Conservation (phyloP, 2,329 filamentous ascomycete genomes). For the Bertia moriformis region DNA sequence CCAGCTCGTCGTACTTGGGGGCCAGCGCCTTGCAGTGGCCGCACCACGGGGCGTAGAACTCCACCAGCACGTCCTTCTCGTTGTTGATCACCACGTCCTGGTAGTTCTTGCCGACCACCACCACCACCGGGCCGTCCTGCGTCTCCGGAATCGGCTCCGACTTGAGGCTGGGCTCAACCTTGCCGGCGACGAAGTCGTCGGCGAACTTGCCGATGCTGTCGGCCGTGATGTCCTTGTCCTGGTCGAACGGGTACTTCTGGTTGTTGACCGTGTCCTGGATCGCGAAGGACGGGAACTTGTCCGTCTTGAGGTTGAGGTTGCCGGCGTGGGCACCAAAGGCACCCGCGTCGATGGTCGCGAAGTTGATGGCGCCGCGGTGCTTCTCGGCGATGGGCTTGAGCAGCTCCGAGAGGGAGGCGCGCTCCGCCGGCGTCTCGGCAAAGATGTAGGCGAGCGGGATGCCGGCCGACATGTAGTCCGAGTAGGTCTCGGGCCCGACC, state of each 20-base stretch:
- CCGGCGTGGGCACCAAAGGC: conserved; percentile 83
- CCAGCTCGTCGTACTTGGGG: conserved; percentile 91
- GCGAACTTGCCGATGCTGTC: conserved; percentile 67
- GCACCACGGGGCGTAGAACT: conserved; percentile 99
- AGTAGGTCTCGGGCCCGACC: conserved; percentile 93
- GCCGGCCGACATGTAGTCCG: conserved; percentile 81
- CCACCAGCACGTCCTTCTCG: conserved; percentile 88
- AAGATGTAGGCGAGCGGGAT: conserved; percentile 96
- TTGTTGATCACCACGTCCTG: conserved; percentile 80
- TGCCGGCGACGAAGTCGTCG: conserved; percentile 70
- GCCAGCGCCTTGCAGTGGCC: conserved; percentile 98
- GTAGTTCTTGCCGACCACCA: conserved; percentile 90
- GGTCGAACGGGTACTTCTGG: conserved; percentile 89
- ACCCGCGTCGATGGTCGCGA: conserved; percentile 92
- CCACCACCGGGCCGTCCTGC: conserved; percentile 74
- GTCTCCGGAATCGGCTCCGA: conserved; percentile 90
- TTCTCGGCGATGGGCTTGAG: conserved; percentile 81
- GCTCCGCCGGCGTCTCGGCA: conserved; percentile 80
- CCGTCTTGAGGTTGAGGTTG: conserved; percentile 92
- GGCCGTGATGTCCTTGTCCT: conserved; percentile 63
- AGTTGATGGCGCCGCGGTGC: conserved; percentile 89
- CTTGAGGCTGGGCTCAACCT: conserved; percentile 93
- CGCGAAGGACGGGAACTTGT: conserved; percentile 92
- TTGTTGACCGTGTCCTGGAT: conserved; percentile 94
- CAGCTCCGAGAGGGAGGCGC: conserved; percentile 58